Evolutionary conservation across 768 basidiomycete genomes (phyloP).

Genomic region (Rhizopogon vinicolor): DNA sequence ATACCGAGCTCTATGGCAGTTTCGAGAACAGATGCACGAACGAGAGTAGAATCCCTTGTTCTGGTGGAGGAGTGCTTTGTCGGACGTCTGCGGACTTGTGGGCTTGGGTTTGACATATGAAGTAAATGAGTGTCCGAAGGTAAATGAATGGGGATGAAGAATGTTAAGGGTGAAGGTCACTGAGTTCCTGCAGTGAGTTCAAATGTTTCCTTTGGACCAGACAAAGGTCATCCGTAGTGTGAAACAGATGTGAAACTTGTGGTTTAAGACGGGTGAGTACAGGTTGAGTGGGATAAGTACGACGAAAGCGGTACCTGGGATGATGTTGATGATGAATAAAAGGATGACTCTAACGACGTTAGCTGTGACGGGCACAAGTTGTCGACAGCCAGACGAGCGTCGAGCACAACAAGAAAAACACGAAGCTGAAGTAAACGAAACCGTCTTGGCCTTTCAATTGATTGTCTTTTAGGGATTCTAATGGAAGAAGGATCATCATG

Average conservation of each 20-base stretch:
- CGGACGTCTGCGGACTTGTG: slow-evolving; percentile 23
- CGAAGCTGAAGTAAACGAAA: slow-evolving; percentile 2
- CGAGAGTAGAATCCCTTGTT: slow-evolving; percentile 43
- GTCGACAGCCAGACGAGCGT: background rate
- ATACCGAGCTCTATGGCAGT: slow-evolving; percentile 67
- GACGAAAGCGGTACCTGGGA: background rate
- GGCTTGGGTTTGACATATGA: slow-evolving; percentile 17
- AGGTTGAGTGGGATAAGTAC: too few relatives aligned
- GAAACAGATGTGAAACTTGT: slow-evolving; percentile 3
- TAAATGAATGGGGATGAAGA: slow-evolving; percentile 12
- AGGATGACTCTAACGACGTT: background rate
- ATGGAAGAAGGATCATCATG: too few relatives aligned
- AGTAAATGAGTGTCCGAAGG: slow-evolving; percentile 5
- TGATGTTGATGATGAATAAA: background rate
- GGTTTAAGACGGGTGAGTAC: background rate
- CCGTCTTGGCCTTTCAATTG: background rate
- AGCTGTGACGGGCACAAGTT: background rate
- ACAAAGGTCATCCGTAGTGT: slow-evolving; percentile 20
- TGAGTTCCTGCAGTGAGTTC: slow-evolving; percentile 5
- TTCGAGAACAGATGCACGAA: slow-evolving; percentile 73
- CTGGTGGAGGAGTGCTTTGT: slow-evolving; percentile 7
- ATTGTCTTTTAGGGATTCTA: background rate
- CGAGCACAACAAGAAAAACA: background rate
- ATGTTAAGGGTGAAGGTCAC: slow-evolving; percentile 1
- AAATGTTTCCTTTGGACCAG: slow-evolving; percentile 5